phyloP scores from a whole-genome alignment of 2,329 filamentous ascomycete genomes.

The Beauveria caledonica region DNA sequence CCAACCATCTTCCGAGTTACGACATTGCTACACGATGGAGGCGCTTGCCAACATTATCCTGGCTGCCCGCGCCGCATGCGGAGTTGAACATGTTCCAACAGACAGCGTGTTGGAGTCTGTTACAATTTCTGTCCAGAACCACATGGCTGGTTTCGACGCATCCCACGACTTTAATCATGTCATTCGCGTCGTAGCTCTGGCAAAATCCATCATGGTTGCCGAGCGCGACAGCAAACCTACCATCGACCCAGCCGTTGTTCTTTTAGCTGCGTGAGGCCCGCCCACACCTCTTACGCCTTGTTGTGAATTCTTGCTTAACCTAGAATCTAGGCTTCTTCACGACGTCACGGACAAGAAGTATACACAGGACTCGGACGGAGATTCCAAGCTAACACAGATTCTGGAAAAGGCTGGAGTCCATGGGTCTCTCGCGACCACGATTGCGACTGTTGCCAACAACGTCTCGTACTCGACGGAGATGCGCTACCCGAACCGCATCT shows the following conservation, averaged over 20 bases:
- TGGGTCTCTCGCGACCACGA: slow-evolving; percentile 49
- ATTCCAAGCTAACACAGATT: slow-evolving; percentile 47
- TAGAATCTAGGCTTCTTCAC: slow-evolving; percentile 65
- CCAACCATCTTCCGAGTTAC: too few species aligned
- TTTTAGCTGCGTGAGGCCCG: not conserved
- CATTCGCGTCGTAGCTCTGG: slow-evolving; percentile 64
- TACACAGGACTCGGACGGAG: slow-evolving; percentile 47
- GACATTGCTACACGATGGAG: not conserved
- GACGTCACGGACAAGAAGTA: slow-evolving; percentile 91
- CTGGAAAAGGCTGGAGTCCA: slow-evolving; percentile 50
- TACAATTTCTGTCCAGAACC: slow-evolving; percentile 31
- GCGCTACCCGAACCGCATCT: slow-evolving; percentile 52
- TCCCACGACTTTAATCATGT: slow-evolving; percentile 88
- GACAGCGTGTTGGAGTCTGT: not conserved
- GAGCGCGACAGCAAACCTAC: slow-evolving; percentile 27
- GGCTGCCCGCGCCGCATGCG: not conserved
- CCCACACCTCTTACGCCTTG: not conserved
- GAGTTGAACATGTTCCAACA: not conserved
- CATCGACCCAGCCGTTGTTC: not conserved
- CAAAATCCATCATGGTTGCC: slow-evolving; percentile 52
- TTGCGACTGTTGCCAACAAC: slow-evolving; percentile 64
- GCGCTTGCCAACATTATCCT: not conserved
- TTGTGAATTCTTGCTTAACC: not conserved
- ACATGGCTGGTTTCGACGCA: slow-evolving; percentile 72
- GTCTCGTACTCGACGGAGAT: slow-evolving; percentile 74